Evolutionary conservation across 2,329 filamentous ascomycete genomes (phyloP).

Genomic region (Venturia pyrina): DNA sequence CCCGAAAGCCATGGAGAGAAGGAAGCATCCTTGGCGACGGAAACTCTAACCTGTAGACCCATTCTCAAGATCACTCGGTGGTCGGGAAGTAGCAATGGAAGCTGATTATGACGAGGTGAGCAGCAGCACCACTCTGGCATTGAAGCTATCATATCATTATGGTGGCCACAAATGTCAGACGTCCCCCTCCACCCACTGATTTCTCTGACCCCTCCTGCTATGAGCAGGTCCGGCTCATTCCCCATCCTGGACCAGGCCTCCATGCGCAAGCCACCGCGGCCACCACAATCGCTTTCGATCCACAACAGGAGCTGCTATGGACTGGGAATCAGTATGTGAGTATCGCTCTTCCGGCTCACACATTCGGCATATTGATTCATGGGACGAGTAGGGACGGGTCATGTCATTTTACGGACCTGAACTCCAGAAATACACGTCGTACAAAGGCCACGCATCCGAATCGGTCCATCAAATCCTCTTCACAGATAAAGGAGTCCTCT

Average conservation of each 20-base stretch:
- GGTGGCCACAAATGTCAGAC: constrained; percentile 1
- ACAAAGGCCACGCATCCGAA: constrained; percentile 73
- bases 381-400: constrained; percentile 61
- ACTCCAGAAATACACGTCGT: constrained; percentile 81
- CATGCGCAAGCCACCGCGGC: constrained; percentile 61
- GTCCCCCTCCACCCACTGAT: background rate
- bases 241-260: constrained; percentile 65
- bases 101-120: constrained; percentile 42
- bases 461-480: constrained; percentile 80
- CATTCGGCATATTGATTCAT: constrained; percentile 11
- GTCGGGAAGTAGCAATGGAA: constrained; percentile 31
- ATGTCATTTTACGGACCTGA: constrained; percentile 81
- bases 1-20: constrained; percentile 6
- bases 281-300: constrained; percentile 80
- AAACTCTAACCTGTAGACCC: background rate
- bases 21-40: constrained; percentile 5
- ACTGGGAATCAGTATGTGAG: constrained; percentile 80
- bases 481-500: constrained; percentile 82
- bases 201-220: background rate
- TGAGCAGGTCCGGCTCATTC: constrained; percentile 65
- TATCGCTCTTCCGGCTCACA: background rate
- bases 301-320: constrained; percentile 83
- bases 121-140: background rate
- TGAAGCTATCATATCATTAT: background rate
- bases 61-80: background rate